Evolutionary conservation across 2,329 filamentous ascomycete genomes (phyloP).

Genomic region (Epichloe scottii): DNA sequence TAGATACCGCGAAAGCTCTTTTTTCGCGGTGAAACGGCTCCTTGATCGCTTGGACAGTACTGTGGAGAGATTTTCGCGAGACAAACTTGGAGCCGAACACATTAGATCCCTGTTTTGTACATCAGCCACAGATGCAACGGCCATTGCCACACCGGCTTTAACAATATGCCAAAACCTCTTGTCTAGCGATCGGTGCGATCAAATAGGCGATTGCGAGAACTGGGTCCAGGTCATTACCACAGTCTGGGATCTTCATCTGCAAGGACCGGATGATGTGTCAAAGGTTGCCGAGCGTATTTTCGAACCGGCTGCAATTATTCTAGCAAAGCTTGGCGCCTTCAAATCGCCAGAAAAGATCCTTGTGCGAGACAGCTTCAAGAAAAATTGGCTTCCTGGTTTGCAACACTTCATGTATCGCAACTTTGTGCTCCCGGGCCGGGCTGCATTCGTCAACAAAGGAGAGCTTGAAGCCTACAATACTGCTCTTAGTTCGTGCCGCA

Average conservation of each 20-base stretch:
- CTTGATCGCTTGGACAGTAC: constrained; percentile 30
- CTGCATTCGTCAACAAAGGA: constrained; percentile 30
- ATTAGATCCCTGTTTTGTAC: constrained; percentile 44
- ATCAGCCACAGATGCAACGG: constrained; percentile 33
- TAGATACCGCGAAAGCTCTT: constrained; percentile 34
- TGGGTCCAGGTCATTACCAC: constrained; percentile 36
- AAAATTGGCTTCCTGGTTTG: constrained; percentile 33
- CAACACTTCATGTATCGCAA: constrained; percentile 36
- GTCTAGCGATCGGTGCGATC: constrained; percentile 17
- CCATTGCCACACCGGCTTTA: constrained; percentile 33
- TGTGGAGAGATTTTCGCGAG: constrained; percentile 23
- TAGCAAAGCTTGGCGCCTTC: constrained; percentile 27
- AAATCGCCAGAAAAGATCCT: constrained; percentile 8
- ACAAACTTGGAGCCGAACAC: constrained; percentile 43
- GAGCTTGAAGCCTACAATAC: constrained; percentile 28
- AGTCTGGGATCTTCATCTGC: constrained; percentile 44
- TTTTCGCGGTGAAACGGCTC: constrained; percentile 34
- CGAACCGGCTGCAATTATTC: constrained; percentile 21
- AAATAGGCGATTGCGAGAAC: constrained; percentile 24
- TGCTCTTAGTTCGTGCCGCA: constrained; percentile 27
- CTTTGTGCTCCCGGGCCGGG: constrained; percentile 38
- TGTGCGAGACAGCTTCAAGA: constrained; percentile 10
- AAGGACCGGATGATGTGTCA: constrained; percentile 31
- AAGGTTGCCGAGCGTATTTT: constrained; percentile 38
- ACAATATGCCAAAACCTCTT: constrained; percentile 30